phyloP scores from a whole-genome alignment of 2,329 filamentous ascomycete genomes.

The Pseudonectria foliicola region DNA sequence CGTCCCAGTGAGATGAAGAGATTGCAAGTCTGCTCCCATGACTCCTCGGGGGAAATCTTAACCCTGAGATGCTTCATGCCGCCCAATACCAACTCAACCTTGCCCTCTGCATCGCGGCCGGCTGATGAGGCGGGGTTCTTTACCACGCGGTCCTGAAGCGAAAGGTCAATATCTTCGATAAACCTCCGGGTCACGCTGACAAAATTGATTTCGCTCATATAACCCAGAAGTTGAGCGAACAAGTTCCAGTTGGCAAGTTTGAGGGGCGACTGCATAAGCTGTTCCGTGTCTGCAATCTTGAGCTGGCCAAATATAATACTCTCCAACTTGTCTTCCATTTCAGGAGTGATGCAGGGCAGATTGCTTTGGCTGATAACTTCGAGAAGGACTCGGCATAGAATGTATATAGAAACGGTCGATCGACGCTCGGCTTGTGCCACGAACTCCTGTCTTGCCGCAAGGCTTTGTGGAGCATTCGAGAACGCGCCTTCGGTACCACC shows the following conservation, averaged over 20 bases:
- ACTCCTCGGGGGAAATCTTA: constrained; percentile 62
- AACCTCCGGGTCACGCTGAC: constrained; percentile 76
- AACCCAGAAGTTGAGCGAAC: constrained; percentile 86
- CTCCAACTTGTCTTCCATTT: constrained; percentile 91
- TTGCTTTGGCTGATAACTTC: constrained; percentile 91
- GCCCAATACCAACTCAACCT: constrained; percentile 77
- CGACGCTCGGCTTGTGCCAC: constrained; percentile 77
- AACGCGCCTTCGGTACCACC: constrained; percentile 23
- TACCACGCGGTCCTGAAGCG: constrained; percentile 65
- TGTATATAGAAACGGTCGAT: constrained; percentile 91
- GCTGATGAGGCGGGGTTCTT: constrained; percentile 55
- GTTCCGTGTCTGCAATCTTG: constrained; percentile 78
- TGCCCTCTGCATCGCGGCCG: constrained; percentile 66
- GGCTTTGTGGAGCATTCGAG: constrained; percentile 28
- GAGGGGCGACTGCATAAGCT: constrained; percentile 68
- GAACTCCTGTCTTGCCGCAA: constrained; percentile 57
- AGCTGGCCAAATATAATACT: constrained; percentile 96
- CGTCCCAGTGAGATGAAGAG: constrained; percentile 77
- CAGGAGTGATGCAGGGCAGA: constrained; percentile 70
- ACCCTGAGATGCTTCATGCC: constrained; percentile 88
- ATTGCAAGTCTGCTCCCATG: constrained; percentile 82
- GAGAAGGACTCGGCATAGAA: constrained; percentile 86
- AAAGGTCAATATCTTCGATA: constrained; percentile 68
- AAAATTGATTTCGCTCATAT: constrained; percentile 93
- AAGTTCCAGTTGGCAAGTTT: constrained; percentile 94